Evolutionary conservation across 345 rosid genomes (phyloP), one percentile per base, ranked within the genome.

Genomic region (Atalantia buxifolia): DNA sequence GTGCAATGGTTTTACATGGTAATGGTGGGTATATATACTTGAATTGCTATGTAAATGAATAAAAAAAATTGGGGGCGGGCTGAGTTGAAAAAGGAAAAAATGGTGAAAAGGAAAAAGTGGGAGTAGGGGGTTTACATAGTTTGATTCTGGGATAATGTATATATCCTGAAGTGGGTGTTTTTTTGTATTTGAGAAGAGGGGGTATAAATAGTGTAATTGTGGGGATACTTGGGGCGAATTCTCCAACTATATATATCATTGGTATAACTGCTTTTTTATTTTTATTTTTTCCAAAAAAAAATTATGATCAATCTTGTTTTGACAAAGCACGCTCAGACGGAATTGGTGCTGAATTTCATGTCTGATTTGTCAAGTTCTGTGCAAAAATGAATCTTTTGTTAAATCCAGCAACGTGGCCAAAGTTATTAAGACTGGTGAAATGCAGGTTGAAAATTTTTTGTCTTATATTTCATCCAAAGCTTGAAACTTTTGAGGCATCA

Each of bases 131-230:
- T 45, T 68, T 76, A 65, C 25, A 28, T 66, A 63, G 27, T 82
- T 74, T 81, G 74, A 64, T 80, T 70, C 64, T 63, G 79, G 62
- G 85, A 71, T 79, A 69, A 65, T 80, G 90, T 88, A 84, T 74
- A 85, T 71, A 78, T 60, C 77, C 81, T 77, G 80, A 79, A 76
- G 71, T 77, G 77, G 77, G 62, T 76, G 76, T 65, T 48, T 59
- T 59, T 77, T 42, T 25, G 57, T 63, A 73, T 48, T 50, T 68
- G 63, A 48, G 71, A 74, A 66, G 60, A 60, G 77, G 80, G 27
- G 85, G 87, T 81, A 87, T 79, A 83, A 78, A 82, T 80, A 67
- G 62, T 84, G 86, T 79, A 83, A 84, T 79, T 80, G 85, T 82
- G 84, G 86, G 80, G 80, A 84, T 80, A 82, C 81, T 76, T 71